Percentiles rank a stretch among this genome's conserved stretches.
Evolutionary conservation across 2,329 filamentous ascomycete species (phyloP).

Genomic region (Elsinoe fawcettii): DNA sequence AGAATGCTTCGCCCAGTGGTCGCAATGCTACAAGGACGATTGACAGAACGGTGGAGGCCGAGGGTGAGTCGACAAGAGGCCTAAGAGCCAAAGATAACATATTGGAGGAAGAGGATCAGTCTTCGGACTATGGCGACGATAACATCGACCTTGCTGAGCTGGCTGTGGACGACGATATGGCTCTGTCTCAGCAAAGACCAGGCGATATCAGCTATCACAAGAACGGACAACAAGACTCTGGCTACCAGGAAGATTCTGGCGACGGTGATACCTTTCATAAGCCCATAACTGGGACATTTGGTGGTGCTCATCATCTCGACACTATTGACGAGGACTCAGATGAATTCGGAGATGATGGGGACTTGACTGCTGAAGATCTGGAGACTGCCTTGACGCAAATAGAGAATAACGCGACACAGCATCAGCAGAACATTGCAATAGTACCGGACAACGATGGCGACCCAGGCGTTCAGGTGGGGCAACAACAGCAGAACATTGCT

Average conservation of each 20-base stretch:
- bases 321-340: conserved; percentile 28
- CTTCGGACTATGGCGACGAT: conserved; percentile 20
- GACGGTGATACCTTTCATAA: not conserved
- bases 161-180: conserved; percentile 13
- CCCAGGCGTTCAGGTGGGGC: too few species aligned
- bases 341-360: conserved; percentile 42
- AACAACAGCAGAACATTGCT: not conserved
- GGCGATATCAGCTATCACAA: not conserved
- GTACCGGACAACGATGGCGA: not conserved
- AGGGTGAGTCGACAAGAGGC: not conserved
- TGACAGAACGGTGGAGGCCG: not conserved
- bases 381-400: conserved; percentile 34
- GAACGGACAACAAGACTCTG: conserved; percentile 6
- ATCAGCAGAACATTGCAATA: not conserved
- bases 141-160: conserved; percentile 20
- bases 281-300: not conserved
- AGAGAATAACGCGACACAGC: conserved; percentile 8
- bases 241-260: conserved; percentile 13
- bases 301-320: conserved; percentile 4
- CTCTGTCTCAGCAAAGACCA: not conserved
- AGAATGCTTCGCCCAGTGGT: not conserved
- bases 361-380: conserved; percentile 49
- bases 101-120: not conserved
- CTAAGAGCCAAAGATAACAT: not conserved
- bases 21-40: not conserved